Conservation (phyloP, 116 monocot genomes). For the Papilionanthe hybrid region DNA sequence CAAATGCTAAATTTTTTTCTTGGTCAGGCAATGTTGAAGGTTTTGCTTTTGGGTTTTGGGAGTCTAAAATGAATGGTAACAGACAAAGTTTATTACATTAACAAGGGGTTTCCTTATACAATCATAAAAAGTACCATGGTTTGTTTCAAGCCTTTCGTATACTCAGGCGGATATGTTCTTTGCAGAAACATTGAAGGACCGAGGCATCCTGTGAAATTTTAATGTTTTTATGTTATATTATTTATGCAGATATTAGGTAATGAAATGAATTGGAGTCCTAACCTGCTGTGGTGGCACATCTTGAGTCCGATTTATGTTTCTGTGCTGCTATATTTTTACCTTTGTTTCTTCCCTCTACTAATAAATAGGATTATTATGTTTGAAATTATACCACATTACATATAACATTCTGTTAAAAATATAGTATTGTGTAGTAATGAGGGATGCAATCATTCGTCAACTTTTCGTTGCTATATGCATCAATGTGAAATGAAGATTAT, state of each 20-base stretch:
- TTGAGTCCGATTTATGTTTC: not conserved
- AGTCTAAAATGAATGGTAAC: slow-evolving; percentile 34
- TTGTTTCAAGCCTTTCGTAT: slow-evolving; percentile 78
- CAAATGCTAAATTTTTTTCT: not conserved
- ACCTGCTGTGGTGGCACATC: not conserved
- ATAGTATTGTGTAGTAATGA: not conserved
- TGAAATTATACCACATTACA: not conserved
- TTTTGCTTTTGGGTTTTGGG: not conserved
- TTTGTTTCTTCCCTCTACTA: not conserved
- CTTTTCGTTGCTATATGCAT: not conserved
- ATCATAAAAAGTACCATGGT: slow-evolving; percentile 86
- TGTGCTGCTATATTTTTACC: not conserved
- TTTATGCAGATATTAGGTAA: not conserved
- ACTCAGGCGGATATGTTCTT: slow-evolving; percentile 44
- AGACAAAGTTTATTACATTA: slow-evolving; percentile 78
- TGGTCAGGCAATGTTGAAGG: not conserved
- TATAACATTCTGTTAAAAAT: not conserved
- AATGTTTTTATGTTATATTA: not conserved
- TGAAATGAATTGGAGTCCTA: not conserved
- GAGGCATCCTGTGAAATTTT: slow-evolving; percentile 28
- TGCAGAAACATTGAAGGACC: slow-evolving; percentile 53
- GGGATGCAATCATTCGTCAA: too few relatives aligned
- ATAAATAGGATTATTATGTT: not conserved
- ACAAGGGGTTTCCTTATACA: slow-evolving; percentile 80
- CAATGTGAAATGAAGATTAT: not conserved